phyloP scores from a whole-genome alignment of 2,329 filamentous ascomycete species.

The Remersonia thermophila region DNA sequence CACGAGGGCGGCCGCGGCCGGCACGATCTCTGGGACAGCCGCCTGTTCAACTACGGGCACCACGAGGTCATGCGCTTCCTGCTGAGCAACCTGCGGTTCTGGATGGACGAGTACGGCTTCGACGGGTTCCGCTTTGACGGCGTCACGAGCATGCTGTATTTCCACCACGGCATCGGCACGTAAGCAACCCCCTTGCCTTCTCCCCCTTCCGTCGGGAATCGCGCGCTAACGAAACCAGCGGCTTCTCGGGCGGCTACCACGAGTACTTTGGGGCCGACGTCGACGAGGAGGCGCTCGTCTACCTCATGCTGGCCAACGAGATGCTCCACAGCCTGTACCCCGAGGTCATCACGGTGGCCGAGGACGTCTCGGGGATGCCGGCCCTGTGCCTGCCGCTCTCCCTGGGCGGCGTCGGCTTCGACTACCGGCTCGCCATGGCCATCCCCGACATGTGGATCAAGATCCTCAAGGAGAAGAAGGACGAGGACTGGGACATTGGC shows the following conservation, averaged over 20 bases:
- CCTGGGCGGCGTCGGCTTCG: conserved; percentile 86
- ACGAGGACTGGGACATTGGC: conserved; percentile 84
- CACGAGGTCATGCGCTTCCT: conserved; percentile 95
- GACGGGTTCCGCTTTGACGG: conserved; percentile 97
- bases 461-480: conserved; percentile 83
- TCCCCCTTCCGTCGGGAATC: conserved; percentile 8
- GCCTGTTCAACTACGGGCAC: conserved; percentile 91
- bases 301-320: conserved; percentile 93
- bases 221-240: conserved; percentile 35
- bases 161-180: conserved; percentile 93
- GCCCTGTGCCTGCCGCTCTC: conserved; percentile 80
- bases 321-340: conserved; percentile 88
- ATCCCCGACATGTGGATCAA: conserved; percentile 99
- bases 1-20: conserved; percentile 72
- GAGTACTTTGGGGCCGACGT: conserved; percentile 88
- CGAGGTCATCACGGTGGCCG: conserved; percentile 78
- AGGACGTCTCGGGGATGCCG: conserved; percentile 97
- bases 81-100: conserved; percentile 89
- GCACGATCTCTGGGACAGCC: conserved; percentile 92
- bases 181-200: conserved; percentile 40
- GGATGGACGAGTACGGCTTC: conserved; percentile 97
- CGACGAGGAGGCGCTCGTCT: conserved; percentile 87
- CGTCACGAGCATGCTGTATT: conserved; percentile 96
- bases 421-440: conserved; percentile 95
- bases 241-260: conserved; percentile 95